Percentiles rank a stretch among this genome's conserved stretches.
Evolutionary conservation across 495 filamentous ascomycete genomes (phyloP).

Genomic region (Saxophila tyrrhenica): DNA sequence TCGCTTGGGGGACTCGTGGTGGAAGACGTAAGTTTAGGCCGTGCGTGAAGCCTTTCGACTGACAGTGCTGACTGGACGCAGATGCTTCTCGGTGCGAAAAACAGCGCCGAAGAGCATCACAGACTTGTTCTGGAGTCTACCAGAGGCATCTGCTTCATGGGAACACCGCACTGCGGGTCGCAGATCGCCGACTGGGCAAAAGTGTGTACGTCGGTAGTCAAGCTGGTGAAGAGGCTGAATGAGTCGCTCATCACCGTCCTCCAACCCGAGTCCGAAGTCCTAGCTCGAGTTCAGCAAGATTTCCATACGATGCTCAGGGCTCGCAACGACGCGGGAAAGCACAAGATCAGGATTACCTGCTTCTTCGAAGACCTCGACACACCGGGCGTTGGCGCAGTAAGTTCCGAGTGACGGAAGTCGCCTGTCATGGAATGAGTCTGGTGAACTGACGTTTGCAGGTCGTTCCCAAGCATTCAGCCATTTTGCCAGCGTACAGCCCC

Average conservation of each 20-base stretch:
- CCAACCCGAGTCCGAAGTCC: conserved; percentile 10
- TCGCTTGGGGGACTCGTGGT: conserved; percentile 15
- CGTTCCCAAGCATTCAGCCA: conserved; percentile 14
- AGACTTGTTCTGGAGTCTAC: conserved; percentile 3
- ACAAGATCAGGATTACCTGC: conserved; percentile 3
- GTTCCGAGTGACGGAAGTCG: not conserved
- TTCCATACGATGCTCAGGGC: conserved; percentile 13
- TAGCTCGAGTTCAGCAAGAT: conserved; percentile 10
- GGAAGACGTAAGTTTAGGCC: conserved; percentile 4
- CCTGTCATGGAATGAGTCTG: not conserved
- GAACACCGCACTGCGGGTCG: conserved; percentile 14
- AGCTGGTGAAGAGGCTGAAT: conserved; percentile 8
- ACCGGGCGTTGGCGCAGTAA: conserved; percentile 1
- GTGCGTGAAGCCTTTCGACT: not conserved
- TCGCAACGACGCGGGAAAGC: not conserved
- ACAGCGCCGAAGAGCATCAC: conserved; percentile 1
- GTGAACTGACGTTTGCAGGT: conserved; percentile 4
- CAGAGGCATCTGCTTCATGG: conserved; percentile 7
- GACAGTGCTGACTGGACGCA: not conserved
- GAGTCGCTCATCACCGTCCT: conserved; percentile 2
- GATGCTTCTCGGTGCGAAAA: not conserved
- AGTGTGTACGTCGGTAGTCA: not conserved
- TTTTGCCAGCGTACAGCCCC: conserved; percentile 3
- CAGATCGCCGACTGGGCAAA: conserved; percentile 5
- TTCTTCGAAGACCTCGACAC: conserved; percentile 13